phyloP scores from a whole-genome alignment of 1,139 yeast genomes.

The Scheffersomyces quercinus region DNA sequence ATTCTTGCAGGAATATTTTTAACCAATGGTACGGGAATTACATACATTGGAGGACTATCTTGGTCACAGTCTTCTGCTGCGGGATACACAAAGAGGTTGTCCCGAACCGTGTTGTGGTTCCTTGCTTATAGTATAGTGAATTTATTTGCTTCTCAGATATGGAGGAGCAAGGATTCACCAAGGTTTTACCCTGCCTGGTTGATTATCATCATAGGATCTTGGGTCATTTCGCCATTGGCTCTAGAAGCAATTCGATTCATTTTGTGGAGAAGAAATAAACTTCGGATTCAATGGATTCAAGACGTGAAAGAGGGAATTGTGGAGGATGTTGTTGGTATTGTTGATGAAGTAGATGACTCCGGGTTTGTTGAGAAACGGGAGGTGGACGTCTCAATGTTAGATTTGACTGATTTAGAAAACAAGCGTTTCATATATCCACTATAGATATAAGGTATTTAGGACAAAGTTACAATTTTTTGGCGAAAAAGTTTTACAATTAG shows the following conservation, averaged over 20 bases:
- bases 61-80: constrained; percentile 18
- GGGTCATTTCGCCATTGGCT: constrained; percentile 38
- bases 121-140: constrained; percentile 24
- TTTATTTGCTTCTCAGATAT: constrained; percentile 28
- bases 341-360: constrained; percentile 20
- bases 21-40: too few relatives aligned
- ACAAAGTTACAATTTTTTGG: neutral
- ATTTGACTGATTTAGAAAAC: constrained; percentile 49
- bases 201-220: constrained; percentile 52
- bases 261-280: constrained; percentile 35
- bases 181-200: constrained; percentile 45
- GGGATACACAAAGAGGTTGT: constrained; percentile 25
- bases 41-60: too few relatives aligned
- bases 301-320: constrained; percentile 1
- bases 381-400: constrained; percentile 42
- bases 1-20: constrained; percentile 33
- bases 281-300: constrained; percentile 20
- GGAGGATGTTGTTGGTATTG: constrained; percentile 24
- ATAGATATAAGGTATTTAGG: constrained; percentile 13
- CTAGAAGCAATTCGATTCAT: constrained; percentile 39
- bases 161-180: constrained; percentile 24
- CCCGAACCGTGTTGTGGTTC: constrained; percentile 24
- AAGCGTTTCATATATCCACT: constrained; percentile 45
- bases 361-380: constrained; percentile 16
- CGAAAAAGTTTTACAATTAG: too few relatives aligned